Percentiles rank a stretch among this genome's conserved stretches.
Conservation (phyloP, 2,329 filamentous ascomycete genomes). For the Phoma sp. region DNA sequence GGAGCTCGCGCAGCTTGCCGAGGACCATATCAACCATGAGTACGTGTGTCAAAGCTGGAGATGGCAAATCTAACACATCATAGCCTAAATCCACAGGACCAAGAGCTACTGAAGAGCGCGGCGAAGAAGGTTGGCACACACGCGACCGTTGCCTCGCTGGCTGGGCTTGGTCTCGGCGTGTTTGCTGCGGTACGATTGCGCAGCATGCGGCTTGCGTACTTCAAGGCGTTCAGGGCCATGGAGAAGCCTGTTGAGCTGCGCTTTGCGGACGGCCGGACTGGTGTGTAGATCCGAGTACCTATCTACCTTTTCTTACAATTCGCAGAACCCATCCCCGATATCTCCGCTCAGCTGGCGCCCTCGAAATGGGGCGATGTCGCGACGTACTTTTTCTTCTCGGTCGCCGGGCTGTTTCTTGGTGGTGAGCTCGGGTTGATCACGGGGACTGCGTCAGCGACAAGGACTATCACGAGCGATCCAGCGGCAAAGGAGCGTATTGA, state of each 20-base stretch:
- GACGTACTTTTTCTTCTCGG: constrained; percentile 68
- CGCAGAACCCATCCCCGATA: constrained; percentile 67
- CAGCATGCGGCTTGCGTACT: constrained; percentile 63
- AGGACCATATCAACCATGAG: constrained; percentile 46
- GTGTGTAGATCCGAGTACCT: constrained; percentile 42
- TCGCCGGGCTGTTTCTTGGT: constrained; percentile 69
- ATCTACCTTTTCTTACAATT: background rate
- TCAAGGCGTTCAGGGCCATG: constrained; percentile 66
- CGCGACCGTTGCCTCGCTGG: constrained; percentile 64
- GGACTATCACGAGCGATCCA: constrained; percentile 62
- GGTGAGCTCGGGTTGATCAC: constrained; percentile 69
- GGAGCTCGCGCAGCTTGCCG: constrained; percentile 40
- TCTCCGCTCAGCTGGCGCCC: constrained; percentile 65
- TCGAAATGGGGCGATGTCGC: constrained; percentile 66
- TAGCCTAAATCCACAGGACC: constrained; percentile 63
- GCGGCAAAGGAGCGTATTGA: constrained; percentile 66
- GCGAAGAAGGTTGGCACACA: constrained; percentile 63
- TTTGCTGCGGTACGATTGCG: constrained; percentile 63
- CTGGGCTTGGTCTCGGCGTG: constrained; percentile 67
- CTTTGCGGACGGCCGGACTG: constrained; percentile 67
- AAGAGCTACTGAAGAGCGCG: constrained; percentile 63
- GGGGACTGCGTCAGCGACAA: constrained; percentile 63
- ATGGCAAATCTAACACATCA: background rate
- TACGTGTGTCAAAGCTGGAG: constrained; percentile 15
- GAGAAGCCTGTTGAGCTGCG: constrained; percentile 69